Evolutionary conservation across 2,329 filamentous ascomycete species (phyloP).

Genomic region (Fusarium ramigenum): DNA sequence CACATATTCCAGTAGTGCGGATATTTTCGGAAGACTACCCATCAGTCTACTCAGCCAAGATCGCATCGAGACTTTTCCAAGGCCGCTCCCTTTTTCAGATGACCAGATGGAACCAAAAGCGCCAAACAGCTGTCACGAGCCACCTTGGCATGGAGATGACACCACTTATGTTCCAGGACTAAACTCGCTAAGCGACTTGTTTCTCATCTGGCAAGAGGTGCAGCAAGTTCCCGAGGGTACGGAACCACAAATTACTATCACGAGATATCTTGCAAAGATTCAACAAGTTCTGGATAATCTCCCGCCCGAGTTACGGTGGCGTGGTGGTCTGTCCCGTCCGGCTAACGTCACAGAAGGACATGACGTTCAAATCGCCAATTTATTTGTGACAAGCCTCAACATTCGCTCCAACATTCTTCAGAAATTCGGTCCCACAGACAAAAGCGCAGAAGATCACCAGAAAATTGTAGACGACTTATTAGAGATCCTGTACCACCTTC

Average conservation of each 20-base stretch:
- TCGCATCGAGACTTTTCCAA: conserved; percentile 30
- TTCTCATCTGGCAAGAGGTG: conserved; percentile 47
- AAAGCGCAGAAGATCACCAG: conserved; percentile 40
- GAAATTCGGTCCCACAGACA: conserved; percentile 36
- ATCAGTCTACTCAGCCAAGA: conserved; percentile 42
- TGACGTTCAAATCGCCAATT: conserved; percentile 50
- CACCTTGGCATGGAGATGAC: conserved; percentile 46
- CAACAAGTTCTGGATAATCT: conserved; percentile 46
- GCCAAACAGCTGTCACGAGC: neutral
- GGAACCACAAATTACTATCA: conserved; percentile 16
- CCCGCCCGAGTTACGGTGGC: conserved; percentile 48
- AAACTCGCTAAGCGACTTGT: conserved; percentile 47
- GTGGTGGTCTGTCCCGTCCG: conserved; percentile 48
- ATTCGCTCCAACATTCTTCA: conserved; percentile 51
- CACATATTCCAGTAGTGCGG: conserved; percentile 35
- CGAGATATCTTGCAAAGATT: conserved; percentile 31
- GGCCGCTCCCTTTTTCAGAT: conserved; percentile 43
- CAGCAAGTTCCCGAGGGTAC: conserved; percentile 24
- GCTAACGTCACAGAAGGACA: conserved; percentile 46
- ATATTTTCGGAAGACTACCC: conserved; percentile 43
- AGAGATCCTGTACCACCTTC: conserved; percentile 49
- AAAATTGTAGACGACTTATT: conserved; percentile 49
- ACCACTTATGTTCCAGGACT: conserved; percentile 48
- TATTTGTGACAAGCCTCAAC: conserved; percentile 50
- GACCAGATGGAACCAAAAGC: conserved; percentile 43